These are phyloP conservation scores for Hymenoscyphus linearis DNA, from an alignment of 2,329 filamentous ascomycete species.

Conservation along the genomic window DNA sequence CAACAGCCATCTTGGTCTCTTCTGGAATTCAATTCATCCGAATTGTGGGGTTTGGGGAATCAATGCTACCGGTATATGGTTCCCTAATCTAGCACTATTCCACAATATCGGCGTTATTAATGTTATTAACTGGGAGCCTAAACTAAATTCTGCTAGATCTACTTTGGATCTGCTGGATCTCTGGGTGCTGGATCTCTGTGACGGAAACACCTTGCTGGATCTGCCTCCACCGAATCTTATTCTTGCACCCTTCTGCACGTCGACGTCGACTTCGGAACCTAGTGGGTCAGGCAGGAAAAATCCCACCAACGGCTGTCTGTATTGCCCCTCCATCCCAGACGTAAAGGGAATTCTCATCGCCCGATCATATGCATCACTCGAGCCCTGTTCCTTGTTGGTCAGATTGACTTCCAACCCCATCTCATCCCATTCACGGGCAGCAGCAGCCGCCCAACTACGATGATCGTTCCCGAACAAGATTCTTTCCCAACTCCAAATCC, in stretches of 20 bases:
- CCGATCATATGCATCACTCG: constrained; percentile 17
- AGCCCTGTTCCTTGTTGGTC: constrained; percentile 14
- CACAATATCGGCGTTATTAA: background rate
- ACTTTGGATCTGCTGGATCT: background rate
- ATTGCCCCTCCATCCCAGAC: constrained; percentile 1
- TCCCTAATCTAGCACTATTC: background rate
- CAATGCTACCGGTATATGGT: background rate
- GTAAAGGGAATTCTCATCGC: constrained; percentile 17
- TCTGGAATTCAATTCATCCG: background rate
- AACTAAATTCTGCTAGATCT: background rate
- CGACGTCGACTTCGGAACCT: background rate
- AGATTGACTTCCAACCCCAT: background rate
- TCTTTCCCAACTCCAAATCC: background rate
- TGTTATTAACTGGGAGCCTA: background rate
- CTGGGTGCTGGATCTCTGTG: background rate
- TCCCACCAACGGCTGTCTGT: background rate
- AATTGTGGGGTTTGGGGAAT: background rate
- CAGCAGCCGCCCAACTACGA: background rate
- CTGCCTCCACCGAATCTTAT: background rate
- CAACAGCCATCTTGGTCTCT: background rate
- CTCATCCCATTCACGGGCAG: background rate
- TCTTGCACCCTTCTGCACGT: background rate
- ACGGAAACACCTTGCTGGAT: background rate
- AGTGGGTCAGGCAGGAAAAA: background rate
- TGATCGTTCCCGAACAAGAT: background rate